phyloP scores from a whole-genome alignment of 1,139 yeast species.

The Suhomyces choctaworum region DNA sequence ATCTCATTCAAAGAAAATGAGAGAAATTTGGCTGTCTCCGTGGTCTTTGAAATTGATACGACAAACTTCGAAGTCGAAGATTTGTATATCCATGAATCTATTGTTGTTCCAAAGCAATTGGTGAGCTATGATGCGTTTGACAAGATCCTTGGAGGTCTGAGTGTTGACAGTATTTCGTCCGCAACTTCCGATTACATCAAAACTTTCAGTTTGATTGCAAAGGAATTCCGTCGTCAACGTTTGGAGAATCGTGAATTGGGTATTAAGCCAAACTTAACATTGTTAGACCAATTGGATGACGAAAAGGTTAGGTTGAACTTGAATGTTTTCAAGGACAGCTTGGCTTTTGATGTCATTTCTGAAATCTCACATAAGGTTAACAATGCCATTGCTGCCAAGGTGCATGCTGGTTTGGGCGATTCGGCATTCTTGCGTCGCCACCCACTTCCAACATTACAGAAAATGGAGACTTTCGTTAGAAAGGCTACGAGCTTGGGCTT shows the following conservation, averaged over 20 bases:
- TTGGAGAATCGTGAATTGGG: conserved; percentile 52
- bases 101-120: conserved; percentile 60
- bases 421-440: conserved; percentile 85
- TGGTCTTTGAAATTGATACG: conserved; percentile 79
- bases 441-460: conserved; percentile 77
- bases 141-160: conserved; percentile 39
- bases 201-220: conserved; percentile 64
- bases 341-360: conserved; percentile 60
- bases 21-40: conserved; percentile 70
- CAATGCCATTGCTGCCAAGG: conserved; percentile 79
- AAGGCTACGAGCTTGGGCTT: conserved; percentile 67
- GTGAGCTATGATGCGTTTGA: conserved; percentile 57
- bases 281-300: conserved; percentile 82
- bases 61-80: conserved; percentile 71
- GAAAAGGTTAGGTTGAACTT: conserved; percentile 71
- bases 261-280: conserved; percentile 58
- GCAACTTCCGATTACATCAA: conserved; percentile 69
- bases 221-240: conserved; percentile 73
- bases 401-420: conserved; percentile 77
- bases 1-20: conserved; percentile 66
- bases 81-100: conserved; percentile 75
- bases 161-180: conserved; percentile 39
- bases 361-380: conserved; percentile 84
- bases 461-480: conserved; percentile 76
- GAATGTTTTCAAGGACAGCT: conserved; percentile 68